These are phyloP conservation scores for Pleurotus sapidus DNA, from an alignment of 768 basidiomycete species.

Conservation along the genomic window DNA sequence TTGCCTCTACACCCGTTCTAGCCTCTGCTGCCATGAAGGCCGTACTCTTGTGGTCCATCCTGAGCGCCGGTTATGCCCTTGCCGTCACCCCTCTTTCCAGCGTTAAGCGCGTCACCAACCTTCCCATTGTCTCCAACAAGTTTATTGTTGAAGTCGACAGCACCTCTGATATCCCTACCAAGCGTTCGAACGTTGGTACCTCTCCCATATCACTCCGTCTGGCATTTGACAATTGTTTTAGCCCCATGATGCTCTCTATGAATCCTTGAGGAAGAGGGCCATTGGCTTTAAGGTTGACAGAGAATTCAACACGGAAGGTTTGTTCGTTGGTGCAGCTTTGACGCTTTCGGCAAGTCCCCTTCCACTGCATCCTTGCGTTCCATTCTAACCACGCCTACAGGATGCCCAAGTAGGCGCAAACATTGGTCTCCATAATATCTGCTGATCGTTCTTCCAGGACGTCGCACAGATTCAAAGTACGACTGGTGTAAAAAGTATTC, in stretches of 20 bases:
- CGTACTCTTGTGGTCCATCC: constrained; percentile 22
- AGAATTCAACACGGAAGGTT: constrained; percentile 47
- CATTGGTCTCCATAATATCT: background rate
- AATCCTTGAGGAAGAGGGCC: constrained; percentile 37
- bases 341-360: constrained; percentile 36
- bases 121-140: constrained; percentile 41
- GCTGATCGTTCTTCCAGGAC: constrained; percentile 32
- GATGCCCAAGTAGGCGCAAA: background rate
- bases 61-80: constrained; percentile 22
- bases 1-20: background rate
- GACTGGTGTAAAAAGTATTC: constrained; percentile 54
- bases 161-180: constrained; percentile 31
- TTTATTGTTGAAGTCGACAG: constrained; percentile 58
- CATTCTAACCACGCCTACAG: background rate
- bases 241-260: constrained; percentile 53
- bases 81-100: constrained; percentile 32
- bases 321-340: constrained; percentile 61
- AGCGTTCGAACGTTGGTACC: constrained; percentile 23
- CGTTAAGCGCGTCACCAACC: constrained; percentile 34
- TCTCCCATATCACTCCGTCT: background rate
- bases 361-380: background rate
- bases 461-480: constrained; percentile 38
- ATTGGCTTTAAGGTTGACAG: constrained; percentile 44
- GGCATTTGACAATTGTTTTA: constrained; percentile 16
- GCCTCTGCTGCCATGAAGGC: constrained; percentile 29